Conservation (phyloP, 2,329 filamentous ascomycete genomes). For the Acephala macrosclerotiorum region DNA sequence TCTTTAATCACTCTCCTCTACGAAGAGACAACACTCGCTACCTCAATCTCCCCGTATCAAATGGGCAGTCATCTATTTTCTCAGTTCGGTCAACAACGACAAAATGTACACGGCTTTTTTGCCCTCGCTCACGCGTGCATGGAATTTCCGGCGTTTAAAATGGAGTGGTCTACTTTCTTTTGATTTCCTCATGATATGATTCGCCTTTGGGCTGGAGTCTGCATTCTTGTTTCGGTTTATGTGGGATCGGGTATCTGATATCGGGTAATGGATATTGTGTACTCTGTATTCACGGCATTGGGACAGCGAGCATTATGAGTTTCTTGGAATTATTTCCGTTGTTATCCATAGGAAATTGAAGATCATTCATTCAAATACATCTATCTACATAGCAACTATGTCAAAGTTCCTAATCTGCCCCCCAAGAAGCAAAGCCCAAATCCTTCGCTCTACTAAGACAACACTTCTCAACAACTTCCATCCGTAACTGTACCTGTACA, state of each 20-base stretch:
- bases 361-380: no score
- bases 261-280: background rate
- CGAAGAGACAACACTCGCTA: conserved; percentile 2
- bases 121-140: conserved; percentile 9
- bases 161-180: conserved; percentile 4
- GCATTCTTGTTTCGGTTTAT: background rate
- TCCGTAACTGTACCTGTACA: no score
- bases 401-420: no score
- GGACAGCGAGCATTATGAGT: background rate
- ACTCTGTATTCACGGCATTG: conserved; percentile 8
- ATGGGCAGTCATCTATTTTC: background rate
- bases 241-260: background rate
- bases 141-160: conserved; percentile 6
- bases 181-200: background rate
- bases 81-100: background rate
- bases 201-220: background rate
- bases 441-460: no score
- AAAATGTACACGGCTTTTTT: conserved; percentile 5
- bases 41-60: background rate
- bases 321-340: background rate
- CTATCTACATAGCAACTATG: no score
- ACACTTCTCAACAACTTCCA: no score
- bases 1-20: conserved; percentile 3
- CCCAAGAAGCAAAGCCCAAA: no score
- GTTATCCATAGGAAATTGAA: no score